Base-by-base conservation (phyloP, 2,329 filamentous ascomycete species). In the Blastomyces gilchristii region DNA sequence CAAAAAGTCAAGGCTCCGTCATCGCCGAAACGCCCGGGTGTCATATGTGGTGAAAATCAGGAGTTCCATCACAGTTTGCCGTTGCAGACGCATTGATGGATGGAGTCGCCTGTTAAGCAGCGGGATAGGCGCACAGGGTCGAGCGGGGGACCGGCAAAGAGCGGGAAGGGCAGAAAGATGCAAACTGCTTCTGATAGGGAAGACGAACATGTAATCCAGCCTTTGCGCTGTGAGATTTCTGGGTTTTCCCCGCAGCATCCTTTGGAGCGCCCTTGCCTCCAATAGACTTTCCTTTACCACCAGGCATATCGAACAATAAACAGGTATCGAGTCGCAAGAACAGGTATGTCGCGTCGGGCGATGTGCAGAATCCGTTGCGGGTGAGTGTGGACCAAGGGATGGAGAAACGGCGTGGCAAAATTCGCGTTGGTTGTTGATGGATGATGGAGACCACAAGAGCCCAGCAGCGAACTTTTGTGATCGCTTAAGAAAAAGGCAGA, bases 211-310 rank as follows among this genome's bases (percentile, higher is more conserved):
- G 92, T 70, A 97, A 85, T 75, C 92, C 92, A 76, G 92, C 92
- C 78, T 94, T 92, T 74, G 91, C 90, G 72, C 91, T 96, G 82
- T 96, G 92, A 71, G 85, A 87, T 81, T 94, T 96, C 81, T 95
- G 90, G 74, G 90, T 88, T 82, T 96, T 96, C 81, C 89, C 90
- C 75, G 86, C 87, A 72, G 83, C 85, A 68, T 85, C 84, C 83
- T 94, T 94, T 71, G 90, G 89, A 71, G 90, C 90, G 64, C 88
- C 92, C 86, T 95, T 96, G 75, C 92, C 92, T 72, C 92, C 91
- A 70, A 88, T 85, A 68, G 87, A 90, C 83, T 91, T 95, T 84
- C 92, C 92, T 84, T 97, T 97, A 81, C 91, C 91, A 75, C 92
- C 92, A 75, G 91, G 81, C 86, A 88, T 88, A 72, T 75, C 76